Conservation (phyloP, 2,329 filamentous ascomycete species). For the Aureobasidium sp. region DNA sequence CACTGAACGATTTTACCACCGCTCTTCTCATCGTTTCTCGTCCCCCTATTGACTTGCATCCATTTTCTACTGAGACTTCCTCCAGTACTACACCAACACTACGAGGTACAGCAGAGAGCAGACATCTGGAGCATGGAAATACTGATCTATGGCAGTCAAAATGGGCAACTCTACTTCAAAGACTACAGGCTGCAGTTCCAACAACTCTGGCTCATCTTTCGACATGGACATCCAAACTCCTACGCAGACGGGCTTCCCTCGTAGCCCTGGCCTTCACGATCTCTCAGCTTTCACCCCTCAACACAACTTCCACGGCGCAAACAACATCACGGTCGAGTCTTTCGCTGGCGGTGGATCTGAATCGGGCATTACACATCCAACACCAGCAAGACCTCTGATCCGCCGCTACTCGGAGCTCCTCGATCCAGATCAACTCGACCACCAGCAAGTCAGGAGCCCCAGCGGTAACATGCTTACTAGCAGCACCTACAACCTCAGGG, state of each 20-base stretch:
- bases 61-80: background rate
- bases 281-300: background rate
- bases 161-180: conserved; percentile 9
- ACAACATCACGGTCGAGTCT: background rate
- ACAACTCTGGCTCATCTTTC: background rate
- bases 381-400: conserved; percentile 18
- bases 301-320: background rate
- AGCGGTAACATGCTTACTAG: conserved; percentile 25
- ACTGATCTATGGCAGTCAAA: background rate
- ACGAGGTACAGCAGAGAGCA: background rate
- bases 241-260: background rate
- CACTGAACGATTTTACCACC: background rate
- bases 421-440: conserved; percentile 22
- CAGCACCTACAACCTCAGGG: conserved; percentile 20
- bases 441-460: conserved; percentile 23
- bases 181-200: background rate
- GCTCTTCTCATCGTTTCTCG: background rate
- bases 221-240: background rate
- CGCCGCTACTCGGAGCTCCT: conserved; percentile 23
- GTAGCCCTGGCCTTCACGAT: background rate
- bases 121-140: no score
- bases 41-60: background rate
- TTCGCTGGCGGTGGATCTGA: background rate
- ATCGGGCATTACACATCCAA: conserved; percentile 20
- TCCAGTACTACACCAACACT: background rate